Evolutionary conservation across 169 alveolate genomes (phyloP), one percentile per base, ranked within the genome.

Genomic region (Besnoitia besnoiti): DNA sequence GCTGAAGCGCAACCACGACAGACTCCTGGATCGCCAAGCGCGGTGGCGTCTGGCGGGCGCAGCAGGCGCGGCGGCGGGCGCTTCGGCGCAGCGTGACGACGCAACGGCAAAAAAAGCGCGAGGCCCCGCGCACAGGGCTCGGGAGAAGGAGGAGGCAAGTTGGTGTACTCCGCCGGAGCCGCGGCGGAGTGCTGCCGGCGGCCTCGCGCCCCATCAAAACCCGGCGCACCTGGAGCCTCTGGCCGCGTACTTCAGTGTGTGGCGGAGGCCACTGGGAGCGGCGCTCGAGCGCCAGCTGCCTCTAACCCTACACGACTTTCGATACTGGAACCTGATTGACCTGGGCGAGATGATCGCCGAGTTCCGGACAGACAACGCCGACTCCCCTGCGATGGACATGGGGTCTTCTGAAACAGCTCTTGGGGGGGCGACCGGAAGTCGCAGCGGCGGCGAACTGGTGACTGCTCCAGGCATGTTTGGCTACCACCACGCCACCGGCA

Each of bases 321-420:
- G 87, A 39, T 77, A 77, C 87, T 77, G 87, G 87, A 77, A 77
- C 47, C 59, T 77, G 87, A 77, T 77, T 40, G 87, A 77, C 47
- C 59, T 77, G 35, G 87, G 87, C 21, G 87, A 77, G 21, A 77
- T 77, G 87, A 1, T 77, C 7, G 87, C 87, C 21, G 87, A 77
- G 59, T 77, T 40, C 37, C 82, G n/a, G 82, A 73, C 82, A 3
- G 24, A 16, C 30, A 30, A n/a, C 12, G 16, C 16, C 44, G 82
- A 73, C 30, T 73, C 2, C 82, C 8, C n/a, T 37, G 82, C 44
- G n/a, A 8, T 24, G 39, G 67, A n/a, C 12, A 5, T 5, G 24
- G n/a, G 5, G 24, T 19, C 33, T n/a, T 55, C 33, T 55, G n/a
- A 5, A n/a, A 21, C 33, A 55, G 12, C 67, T n/a, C 5, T 19